These are phyloP conservation scores for Rasamsonia emersonii DNA, from an alignment of 2,329 filamentous ascomycete species.

Conservation along the genomic window DNA sequence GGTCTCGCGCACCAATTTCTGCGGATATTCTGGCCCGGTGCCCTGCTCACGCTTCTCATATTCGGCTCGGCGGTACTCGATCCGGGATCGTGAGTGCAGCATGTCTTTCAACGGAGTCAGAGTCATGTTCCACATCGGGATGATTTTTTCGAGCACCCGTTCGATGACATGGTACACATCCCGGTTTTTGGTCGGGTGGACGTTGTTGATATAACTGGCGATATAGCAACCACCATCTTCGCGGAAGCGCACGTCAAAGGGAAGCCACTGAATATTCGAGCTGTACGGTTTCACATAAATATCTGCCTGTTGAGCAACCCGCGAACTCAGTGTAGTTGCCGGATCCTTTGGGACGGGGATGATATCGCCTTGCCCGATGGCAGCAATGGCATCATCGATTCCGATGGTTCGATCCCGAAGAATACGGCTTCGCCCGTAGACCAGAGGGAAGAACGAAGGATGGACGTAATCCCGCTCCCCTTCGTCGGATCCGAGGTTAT, in stretches of 20 bases:
- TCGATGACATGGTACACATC: constrained; percentile 32
- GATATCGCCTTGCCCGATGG: constrained; percentile 17
- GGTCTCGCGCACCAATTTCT: constrained; percentile 12
- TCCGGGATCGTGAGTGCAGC: constrained; percentile 23
- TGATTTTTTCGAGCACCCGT: constrained; percentile 21
- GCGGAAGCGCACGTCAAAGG: constrained; percentile 29
- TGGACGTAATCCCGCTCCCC: constrained; percentile 56
- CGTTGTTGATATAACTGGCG: constrained; percentile 39
- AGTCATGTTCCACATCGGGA: constrained; percentile 19
- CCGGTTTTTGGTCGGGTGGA: constrained; percentile 29
- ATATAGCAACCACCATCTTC: constrained; percentile 22
- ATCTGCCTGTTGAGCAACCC: constrained; percentile 19
- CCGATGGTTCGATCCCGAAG: constrained; percentile 18
- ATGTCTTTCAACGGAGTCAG: constrained; percentile 23
- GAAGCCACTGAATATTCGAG: constrained; percentile 38
- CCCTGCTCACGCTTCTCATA: constrained; percentile 15
- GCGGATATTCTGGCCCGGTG: constrained; percentile 8
- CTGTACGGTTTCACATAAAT: constrained; percentile 23
- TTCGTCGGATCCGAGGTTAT: constrained; percentile 44
- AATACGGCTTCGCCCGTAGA: constrained; percentile 23
- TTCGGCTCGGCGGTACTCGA: constrained; percentile 21
- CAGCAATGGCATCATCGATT: constrained; percentile 17
- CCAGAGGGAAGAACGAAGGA: constrained; percentile 54
- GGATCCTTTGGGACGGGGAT: constrained; percentile 18
- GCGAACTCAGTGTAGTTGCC: constrained; percentile 22